Evolutionary conservation across 345 rosid genomes (phyloP).

Genomic region (thale cress (Arabidopsis thaliana)): DNA sequence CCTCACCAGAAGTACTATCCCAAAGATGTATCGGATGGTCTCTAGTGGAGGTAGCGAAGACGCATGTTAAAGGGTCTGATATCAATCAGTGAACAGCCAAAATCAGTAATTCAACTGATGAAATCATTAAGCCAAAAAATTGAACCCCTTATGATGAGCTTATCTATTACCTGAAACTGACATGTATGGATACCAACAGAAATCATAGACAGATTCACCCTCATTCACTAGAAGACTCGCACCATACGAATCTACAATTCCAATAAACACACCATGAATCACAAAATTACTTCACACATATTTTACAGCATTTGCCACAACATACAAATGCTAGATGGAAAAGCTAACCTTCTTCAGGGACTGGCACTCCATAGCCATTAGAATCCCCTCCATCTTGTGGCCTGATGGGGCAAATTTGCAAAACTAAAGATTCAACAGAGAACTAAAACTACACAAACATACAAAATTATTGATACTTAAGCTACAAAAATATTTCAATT

Average conservation of each 20-base stretch:
- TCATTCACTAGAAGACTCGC: constrained; percentile 68
- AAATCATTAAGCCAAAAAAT: constrained; percentile 27
- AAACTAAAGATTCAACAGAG: background rate
- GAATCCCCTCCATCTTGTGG: constrained; percentile 47
- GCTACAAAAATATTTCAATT: constrained; percentile 9
- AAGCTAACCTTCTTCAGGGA: constrained; percentile 42
- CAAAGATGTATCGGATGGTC: constrained; percentile 99
- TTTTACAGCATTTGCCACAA: constrained; percentile 6
- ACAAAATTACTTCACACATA: constrained; percentile 4
- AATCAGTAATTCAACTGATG: constrained; percentile 27
- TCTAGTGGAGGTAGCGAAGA: constrained; percentile 82
- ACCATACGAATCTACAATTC: constrained; percentile 71
- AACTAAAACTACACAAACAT: background rate
- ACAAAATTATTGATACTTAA: background rate
- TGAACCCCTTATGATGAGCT: background rate
- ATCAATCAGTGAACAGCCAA: constrained; percentile 29
- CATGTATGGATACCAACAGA: constrained; percentile 98
- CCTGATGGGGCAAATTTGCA: constrained; percentile 23
- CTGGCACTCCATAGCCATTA: constrained; percentile 30
- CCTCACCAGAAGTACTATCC: constrained; percentile 96
- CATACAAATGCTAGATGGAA: background rate
- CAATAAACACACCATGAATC: background rate
- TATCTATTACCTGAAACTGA: constrained; percentile 66
- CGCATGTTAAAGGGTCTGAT: constrained; percentile 83
- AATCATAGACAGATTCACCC: constrained; percentile 94